Conservation (phyloP, 2,329 filamentous ascomycete genomes). For the Allantophomopsis cytisporea region DNA sequence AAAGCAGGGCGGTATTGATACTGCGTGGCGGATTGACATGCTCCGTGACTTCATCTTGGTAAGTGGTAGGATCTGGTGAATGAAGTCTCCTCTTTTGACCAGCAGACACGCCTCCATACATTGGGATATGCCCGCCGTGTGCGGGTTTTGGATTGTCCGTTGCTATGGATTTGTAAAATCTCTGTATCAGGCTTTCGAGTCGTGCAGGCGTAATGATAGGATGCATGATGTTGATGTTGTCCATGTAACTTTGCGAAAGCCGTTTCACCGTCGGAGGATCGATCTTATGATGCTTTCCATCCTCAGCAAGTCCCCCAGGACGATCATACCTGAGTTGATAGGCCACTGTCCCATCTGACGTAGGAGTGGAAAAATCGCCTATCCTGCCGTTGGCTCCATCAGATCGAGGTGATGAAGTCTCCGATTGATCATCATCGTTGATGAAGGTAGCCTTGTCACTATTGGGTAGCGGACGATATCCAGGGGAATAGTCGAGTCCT, state of each 20-base stretch:
- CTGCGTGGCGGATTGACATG: slow-evolving; percentile 45
- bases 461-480: slow-evolving; percentile 5
- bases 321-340: slow-evolving; percentile 4
- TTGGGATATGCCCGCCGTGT: slow-evolving; percentile 3
- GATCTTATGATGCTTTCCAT: slow-evolving; percentile 38
- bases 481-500: slow-evolving; percentile 45
- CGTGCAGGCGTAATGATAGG: slow-evolving; percentile 42
- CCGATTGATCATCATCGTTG: slow-evolving; percentile 28
- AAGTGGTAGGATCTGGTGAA: slow-evolving; percentile 11
- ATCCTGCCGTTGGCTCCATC: slow-evolving; percentile 21
- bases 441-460: slow-evolving; percentile 6
- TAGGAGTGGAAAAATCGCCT: slow-evolving; percentile 17
- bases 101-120: slow-evolving; percentile 6
- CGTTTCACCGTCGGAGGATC: slow-evolving; percentile 31
- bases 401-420: slow-evolving; percentile 38
- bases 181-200: slow-evolving; percentile 25
- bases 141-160: slow-evolving; percentile 9
- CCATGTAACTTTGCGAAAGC: slow-evolving; percentile 43
- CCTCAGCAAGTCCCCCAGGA: slow-evolving; percentile 16
- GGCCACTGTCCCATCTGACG: too few species aligned
- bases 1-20: slow-evolving; percentile 67
- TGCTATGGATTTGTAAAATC: slow-evolving; percentile 15
- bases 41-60: slow-evolving; percentile 19
- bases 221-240: slow-evolving; percentile 51
- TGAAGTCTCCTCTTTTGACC: slow-evolving; percentile 17